These are phyloP conservation scores for Nicotiana tomentosiformis DNA, from an alignment of 257 asterid genomes.

Conservation along the genomic window DNA sequence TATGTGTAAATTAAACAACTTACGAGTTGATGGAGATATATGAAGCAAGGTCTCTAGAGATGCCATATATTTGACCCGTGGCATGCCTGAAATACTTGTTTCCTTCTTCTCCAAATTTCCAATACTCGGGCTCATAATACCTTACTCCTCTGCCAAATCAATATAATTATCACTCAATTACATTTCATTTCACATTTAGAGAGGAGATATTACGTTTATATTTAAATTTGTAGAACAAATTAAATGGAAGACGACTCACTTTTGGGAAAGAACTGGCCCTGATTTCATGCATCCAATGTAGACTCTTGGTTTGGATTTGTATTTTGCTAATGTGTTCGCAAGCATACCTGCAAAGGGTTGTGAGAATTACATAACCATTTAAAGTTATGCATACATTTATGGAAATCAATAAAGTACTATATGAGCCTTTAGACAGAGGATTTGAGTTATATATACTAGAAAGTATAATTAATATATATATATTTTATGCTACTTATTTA, in stretches of 20 bases:
- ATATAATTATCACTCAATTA: not conserved
- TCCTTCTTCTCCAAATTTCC: slow-evolving; percentile 88
- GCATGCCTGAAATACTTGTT: slow-evolving; percentile 84
- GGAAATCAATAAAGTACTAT: not conserved
- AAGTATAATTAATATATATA: too few relatives aligned
- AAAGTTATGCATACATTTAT: not conserved
- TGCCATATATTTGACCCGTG: slow-evolving; percentile 76
- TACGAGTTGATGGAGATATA: slow-evolving; percentile 70
- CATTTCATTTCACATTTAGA: not conserved
- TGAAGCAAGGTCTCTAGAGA: slow-evolving; percentile 63
- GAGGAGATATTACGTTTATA: not conserved
- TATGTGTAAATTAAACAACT: slow-evolving; percentile 10
- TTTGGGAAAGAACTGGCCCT: slow-evolving; percentile 62
- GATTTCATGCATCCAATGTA: slow-evolving; percentile 95
- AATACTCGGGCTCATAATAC: slow-evolving; percentile 79
- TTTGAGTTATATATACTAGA: too few relatives aligned
- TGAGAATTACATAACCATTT: not conserved
- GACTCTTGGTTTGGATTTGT: slow-evolving; percentile 51
- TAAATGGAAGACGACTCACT: slow-evolving; percentile 26
- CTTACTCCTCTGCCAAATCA: slow-evolving; percentile 43
- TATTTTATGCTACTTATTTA: too few relatives aligned
- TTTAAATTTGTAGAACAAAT: not conserved
- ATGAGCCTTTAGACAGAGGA: too few relatives aligned
- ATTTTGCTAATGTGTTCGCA: slow-evolving; percentile 35
- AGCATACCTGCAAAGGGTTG: slow-evolving; percentile 25